phyloP scores from a whole-genome alignment of 139 green algal species.

The Micromonas commoda region DNA sequence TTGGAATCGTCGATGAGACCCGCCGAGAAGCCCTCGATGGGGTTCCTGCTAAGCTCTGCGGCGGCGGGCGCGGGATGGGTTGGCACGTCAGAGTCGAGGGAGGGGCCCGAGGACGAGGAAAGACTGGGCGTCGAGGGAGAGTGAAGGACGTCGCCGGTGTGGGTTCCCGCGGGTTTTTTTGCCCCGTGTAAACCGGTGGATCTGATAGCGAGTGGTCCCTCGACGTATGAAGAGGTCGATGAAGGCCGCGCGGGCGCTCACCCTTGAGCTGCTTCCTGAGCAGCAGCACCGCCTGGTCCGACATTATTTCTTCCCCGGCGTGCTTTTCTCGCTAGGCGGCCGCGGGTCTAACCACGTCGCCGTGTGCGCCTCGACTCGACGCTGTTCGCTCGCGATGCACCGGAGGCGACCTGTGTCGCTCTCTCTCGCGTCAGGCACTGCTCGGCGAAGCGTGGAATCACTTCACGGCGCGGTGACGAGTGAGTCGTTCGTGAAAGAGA shows the following conservation, averaged over 20 bases:
- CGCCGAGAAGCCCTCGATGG: conserved; percentile 97
- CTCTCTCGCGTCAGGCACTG: too few relatives aligned
- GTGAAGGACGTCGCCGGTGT: neutral
- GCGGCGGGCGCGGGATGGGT: neutral
- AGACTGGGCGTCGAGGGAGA: neutral
- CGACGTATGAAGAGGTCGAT: too few relatives aligned
- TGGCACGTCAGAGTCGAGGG: neutral
- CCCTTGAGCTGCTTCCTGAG: conserved; percentile 88
- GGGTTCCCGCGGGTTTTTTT: too few relatives aligned
- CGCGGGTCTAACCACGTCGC: too few relatives aligned
- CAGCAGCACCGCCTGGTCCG: conserved; percentile 75
- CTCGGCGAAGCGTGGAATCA: too few relatives aligned
- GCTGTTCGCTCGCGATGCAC: too few relatives aligned
- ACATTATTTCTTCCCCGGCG: conserved; percentile 11
- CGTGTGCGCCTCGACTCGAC: too few relatives aligned
- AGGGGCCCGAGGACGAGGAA: neutral
- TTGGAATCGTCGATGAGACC: conserved; percentile 94
- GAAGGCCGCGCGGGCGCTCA: conserved; percentile 35
- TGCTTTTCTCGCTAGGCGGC: neutral
- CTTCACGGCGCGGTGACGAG: too few relatives aligned
- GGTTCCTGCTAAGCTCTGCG: conserved; percentile 90
- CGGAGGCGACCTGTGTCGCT: too few relatives aligned
- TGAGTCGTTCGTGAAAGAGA: too few relatives aligned
- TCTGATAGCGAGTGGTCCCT: too few relatives aligned
- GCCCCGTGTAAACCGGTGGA: too few relatives aligned